Percentiles rank a stretch among this genome's conserved stretches.
Conservation (phyloP, 345 rosid species). For the Eucalyptus curtisii region DNA sequence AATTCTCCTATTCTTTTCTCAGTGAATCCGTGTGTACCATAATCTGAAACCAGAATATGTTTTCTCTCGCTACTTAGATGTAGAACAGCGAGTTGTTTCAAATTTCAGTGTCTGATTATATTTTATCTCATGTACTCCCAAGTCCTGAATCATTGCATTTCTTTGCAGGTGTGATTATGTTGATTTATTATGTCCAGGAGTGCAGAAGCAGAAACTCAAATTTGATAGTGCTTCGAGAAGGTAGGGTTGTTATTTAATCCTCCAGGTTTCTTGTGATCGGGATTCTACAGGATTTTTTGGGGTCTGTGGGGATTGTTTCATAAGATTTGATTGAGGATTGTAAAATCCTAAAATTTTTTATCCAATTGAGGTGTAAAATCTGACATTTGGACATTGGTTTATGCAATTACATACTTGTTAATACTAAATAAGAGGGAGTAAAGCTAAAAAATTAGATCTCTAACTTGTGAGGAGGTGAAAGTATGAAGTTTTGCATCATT, state of each 20-base stretch:
- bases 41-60: not conserved
- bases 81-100: not conserved
- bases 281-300: not conserved
- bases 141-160: not conserved
- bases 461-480: not conserved
- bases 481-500: not conserved
- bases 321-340: not conserved
- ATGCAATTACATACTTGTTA: not conserved
- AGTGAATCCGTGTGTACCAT: constrained; percentile 48
- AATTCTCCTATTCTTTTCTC: constrained; percentile 46
- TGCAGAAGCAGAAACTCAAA: constrained; percentile 13
- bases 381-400: not conserved
- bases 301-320: not conserved
- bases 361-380: not conserved
- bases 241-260: constrained; percentile 8
- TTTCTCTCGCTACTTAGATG: not conserved
- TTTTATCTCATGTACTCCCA: not conserved
- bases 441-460: not conserved
- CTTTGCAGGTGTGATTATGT: constrained; percentile 52
- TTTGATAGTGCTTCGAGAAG: constrained; percentile 36
- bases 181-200: constrained; percentile 55
- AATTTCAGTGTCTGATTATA: not conserved
- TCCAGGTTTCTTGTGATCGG: not conserved
- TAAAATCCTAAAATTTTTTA: not conserved
- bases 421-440: not conserved